Conservation (phyloP, 345 rosid species). For the Brassica cretica region DNA sequence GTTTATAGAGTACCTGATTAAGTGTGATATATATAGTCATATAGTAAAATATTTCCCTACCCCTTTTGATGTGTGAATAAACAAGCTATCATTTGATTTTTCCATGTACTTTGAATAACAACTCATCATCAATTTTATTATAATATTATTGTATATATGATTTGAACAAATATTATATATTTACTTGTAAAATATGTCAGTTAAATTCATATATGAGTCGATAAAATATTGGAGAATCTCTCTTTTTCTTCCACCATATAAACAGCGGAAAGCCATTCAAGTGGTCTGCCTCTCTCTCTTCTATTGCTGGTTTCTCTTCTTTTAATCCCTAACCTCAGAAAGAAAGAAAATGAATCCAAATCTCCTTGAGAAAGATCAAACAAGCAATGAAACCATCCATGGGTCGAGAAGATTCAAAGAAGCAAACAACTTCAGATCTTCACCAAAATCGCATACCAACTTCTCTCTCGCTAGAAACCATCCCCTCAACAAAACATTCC, state of each 20-base stretch:
- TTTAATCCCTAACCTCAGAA: constrained; percentile 7
- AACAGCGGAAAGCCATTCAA: constrained; percentile 41
- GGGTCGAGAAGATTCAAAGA: constrained; percentile 19
- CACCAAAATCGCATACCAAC: constrained; percentile 26
- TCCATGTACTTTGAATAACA: constrained; percentile 14
- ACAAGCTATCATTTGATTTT: neutral
- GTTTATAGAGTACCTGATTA: neutral
- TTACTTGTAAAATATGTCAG: constrained; percentile 3
- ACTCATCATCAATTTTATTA: constrained; percentile 18
- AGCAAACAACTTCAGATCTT: constrained; percentile 26
- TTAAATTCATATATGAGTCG: constrained; percentile 26
- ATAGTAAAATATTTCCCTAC: no score
- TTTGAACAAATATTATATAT: neutral
- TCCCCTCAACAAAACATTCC: constrained; percentile 13
- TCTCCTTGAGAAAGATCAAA: constrained; percentile 25
- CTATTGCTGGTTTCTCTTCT: constrained; percentile 12
- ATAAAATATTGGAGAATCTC: constrained; percentile 23
- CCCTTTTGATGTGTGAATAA: no score
- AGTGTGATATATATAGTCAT: neutral
- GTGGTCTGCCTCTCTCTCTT: constrained; percentile 8
- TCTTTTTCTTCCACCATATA: constrained; percentile 37
- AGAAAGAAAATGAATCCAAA: constrained; percentile 25
- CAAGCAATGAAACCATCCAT: constrained; percentile 18
- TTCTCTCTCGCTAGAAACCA: constrained; percentile 14
- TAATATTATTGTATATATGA: constrained; percentile 1